A percentile compares a stretch with the other conserved stretches of the same genome.
These are phyloP conservation scores for Chenopodium album DNA, from an alignment of 148 eudicot genomes.

Conservation along the genomic window DNA sequence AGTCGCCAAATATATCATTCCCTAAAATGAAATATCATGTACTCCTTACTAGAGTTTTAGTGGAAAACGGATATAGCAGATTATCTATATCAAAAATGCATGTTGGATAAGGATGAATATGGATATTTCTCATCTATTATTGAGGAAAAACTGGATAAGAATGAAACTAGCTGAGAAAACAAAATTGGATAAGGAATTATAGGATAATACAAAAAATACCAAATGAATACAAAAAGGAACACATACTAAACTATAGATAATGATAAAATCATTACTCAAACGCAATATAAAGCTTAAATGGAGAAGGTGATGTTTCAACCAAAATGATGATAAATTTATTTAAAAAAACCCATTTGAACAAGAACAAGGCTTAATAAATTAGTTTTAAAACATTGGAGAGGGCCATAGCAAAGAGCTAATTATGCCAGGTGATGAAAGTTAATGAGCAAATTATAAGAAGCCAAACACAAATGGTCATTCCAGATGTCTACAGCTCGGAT, in stretches of 20 bases:
- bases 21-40: too few relatives aligned
- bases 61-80: background rate
- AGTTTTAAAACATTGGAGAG: background rate
- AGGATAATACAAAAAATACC: background rate
- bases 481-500: constrained; percentile 12
- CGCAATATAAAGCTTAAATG: constrained; percentile 1
- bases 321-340: background rate
- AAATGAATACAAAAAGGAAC: constrained; percentile 3
- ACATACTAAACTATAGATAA: constrained; percentile 6
- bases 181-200: background rate
- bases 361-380: background rate
- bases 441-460: background rate
- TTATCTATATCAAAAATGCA: background rate
- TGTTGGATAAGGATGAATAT: background rate
- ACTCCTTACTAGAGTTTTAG: background rate
- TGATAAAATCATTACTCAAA: constrained; percentile 20
- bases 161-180: background rate
- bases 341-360: background rate
- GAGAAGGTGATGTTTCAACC: background rate
- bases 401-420: background rate
- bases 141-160: constrained; percentile 2
- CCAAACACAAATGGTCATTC: constrained; percentile 8
- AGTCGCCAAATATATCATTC: too few relatives aligned
- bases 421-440: background rate
- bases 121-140: background rate